phyloP scores from a whole-genome alignment of 129 eudicot species.

The Saussurea involucrata region DNA sequence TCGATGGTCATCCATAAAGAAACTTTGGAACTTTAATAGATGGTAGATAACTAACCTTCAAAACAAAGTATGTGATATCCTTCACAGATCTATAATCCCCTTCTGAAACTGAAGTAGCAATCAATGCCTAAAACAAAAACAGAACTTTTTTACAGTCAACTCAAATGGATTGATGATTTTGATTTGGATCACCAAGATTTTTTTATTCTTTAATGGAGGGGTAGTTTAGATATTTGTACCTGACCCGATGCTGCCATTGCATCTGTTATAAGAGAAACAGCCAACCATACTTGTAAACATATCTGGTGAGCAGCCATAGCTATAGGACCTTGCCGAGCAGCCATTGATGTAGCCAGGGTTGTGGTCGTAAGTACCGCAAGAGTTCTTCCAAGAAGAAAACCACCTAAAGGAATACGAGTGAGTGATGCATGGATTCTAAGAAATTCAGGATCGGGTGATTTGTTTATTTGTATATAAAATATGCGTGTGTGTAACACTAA shows the following conservation, averaged over 20 bases:
- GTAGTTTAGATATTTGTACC: constrained; percentile 33
- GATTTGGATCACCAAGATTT: neutral
- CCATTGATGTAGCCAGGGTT: constrained; percentile 86
- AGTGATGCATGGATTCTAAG: neutral
- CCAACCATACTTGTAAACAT: constrained; percentile 91
- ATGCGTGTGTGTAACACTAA: too few species aligned
- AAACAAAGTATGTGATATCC: constrained; percentile 64
- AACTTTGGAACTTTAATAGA: neutral
- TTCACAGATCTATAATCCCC: constrained; percentile 66
- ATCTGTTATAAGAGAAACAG: constrained; percentile 90
- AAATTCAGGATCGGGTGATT: too few species aligned
- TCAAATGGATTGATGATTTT: neutral
- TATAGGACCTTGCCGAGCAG: constrained; percentile 91
- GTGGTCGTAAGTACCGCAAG: constrained; percentile 65
- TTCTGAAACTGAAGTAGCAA: constrained; percentile 74
- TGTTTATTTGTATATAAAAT: too few species aligned
- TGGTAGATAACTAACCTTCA: constrained; percentile 44
- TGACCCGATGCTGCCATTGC: constrained; percentile 91
- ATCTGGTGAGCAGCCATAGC: constrained; percentile 99
- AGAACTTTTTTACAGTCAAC: constrained; percentile 7
- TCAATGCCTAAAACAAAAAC: constrained; percentile 56
- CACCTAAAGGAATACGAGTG: constrained; percentile 45
- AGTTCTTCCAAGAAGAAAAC: constrained; percentile 94
- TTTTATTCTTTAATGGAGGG: neutral
- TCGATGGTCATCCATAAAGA: neutral